Percentiles rank a stretch among this genome's conserved stretches.
These are phyloP conservation scores for Populus hybrid DNA, from an alignment of 441 rosid species.

Conservation along the genomic window DNA sequence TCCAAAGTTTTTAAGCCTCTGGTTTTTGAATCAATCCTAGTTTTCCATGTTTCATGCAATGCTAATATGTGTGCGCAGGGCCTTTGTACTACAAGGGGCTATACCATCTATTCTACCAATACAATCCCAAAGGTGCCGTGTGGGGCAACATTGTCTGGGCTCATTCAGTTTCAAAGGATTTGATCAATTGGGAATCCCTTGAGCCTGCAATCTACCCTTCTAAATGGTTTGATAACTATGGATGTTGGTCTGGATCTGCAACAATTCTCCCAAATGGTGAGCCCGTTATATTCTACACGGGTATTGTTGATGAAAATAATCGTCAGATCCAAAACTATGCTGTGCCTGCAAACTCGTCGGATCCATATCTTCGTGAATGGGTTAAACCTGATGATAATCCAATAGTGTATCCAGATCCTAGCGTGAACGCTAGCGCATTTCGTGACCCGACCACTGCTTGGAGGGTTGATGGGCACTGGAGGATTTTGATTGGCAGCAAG, in stretches of 20 bases:
- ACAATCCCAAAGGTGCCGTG: slow-evolving; percentile 78
- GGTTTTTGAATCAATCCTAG: background rate
- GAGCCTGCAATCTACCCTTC: slow-evolving; percentile 69
- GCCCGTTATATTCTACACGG: slow-evolving; percentile 74
- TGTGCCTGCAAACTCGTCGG: slow-evolving; percentile 56
- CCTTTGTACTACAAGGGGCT: slow-evolving; percentile 73
- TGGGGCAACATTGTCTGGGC: slow-evolving; percentile 99
- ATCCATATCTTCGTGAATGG: slow-evolving; percentile 82
- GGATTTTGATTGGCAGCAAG: slow-evolving; percentile 51
- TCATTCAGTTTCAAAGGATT: slow-evolving; percentile 78
- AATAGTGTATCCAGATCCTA: slow-evolving; percentile 32
- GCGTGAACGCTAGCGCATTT: slow-evolving; percentile 63
- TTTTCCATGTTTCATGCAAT: background rate
- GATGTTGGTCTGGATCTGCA: slow-evolving; percentile 92
- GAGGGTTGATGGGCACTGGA: slow-evolving; percentile 60
- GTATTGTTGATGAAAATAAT: slow-evolving; percentile 36
- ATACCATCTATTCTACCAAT: slow-evolving; percentile 86
- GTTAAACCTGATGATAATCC: slow-evolving; percentile 79
- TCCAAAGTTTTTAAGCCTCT: background rate
- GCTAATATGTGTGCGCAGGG: slow-evolving; percentile 28
- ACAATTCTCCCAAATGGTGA: slow-evolving; percentile 55
- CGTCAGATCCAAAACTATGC: slow-evolving; percentile 71
- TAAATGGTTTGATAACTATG: slow-evolving; percentile 62
- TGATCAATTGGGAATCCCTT: slow-evolving; percentile 71
- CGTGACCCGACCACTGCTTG: slow-evolving; percentile 96